Evolutionary conservation across 768 basidiomycete genomes (phyloP), one percentile per base, ranked within the genome.

Genomic region (Lyophyllum shimeji): DNA sequence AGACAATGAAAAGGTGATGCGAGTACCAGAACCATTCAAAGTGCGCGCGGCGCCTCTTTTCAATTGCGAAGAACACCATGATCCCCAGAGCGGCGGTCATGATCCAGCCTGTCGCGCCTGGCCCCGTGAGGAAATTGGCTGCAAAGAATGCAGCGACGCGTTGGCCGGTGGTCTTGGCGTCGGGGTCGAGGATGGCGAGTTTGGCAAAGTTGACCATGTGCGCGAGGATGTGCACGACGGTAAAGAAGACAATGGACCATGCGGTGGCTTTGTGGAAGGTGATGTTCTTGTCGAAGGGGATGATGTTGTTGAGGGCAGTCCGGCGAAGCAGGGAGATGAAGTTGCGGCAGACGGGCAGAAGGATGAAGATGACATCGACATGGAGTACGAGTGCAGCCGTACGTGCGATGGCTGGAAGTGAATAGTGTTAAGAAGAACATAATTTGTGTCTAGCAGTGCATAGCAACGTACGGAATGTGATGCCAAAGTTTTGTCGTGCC

Each of bases 221-320:
- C 2, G 93, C 90, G 37, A 76, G 65, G 58, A 87, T 85, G 71
- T 97, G 95, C 13, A 97, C 82, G 57, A 80, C 68, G 13, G 85
- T 82, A 64, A 86, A 89, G 45, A 84, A 72, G 51, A 94, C 88
- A 58, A 98, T 95, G 27, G 90, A 87, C 92, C 92, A 97, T 7
- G 84, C 95, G 2, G 90, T 90, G 57, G 90, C 85, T 69, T 93
- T 94, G 78, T 93, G 95, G 70, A 97, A 88, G 7, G 85, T 84
- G 70, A 97, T 84, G 68, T 89, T 93, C 77, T 94, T 90, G 78
- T 96, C 95, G 67, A 98, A 96, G 20, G 93, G 93, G 59, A 96
- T 90, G 74, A 93, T 71, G 60, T 83, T 79, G 74, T 91, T 92
- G 56, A 98, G 76, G 2, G 94, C 84, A 0, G 93, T 93, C 51